phyloP scores from a whole-genome alignment of 352 stramenopile genomes.

The Globisporangium recalcitrans region DNA sequence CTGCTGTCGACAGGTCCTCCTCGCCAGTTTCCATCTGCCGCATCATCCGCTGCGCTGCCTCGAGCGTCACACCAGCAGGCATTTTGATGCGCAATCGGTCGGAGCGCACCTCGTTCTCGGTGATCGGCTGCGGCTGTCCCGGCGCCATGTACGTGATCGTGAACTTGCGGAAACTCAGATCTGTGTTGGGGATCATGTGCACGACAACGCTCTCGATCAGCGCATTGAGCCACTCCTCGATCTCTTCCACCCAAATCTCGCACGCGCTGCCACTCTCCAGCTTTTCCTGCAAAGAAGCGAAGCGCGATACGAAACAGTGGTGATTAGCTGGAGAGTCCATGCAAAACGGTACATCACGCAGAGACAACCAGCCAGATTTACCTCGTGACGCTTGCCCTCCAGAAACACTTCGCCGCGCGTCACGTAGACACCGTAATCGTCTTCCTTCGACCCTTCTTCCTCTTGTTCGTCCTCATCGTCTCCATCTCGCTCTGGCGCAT shows the following conservation, averaged over 20 bases:
- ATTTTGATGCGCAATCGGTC: slow-evolving; percentile 70
- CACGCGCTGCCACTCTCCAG: slow-evolving; percentile 64
- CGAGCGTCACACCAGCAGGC: slow-evolving; percentile 53
- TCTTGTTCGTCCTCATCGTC: slow-evolving; percentile 18
- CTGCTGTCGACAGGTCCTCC: slow-evolving; percentile 11
- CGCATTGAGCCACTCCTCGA: slow-evolving; percentile 70
- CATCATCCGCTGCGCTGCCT: slow-evolving; percentile 62
- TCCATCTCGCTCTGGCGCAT: not conserved
- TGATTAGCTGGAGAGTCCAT: not conserved
- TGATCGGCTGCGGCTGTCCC: slow-evolving; percentile 28
- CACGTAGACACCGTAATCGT: slow-evolving; percentile 67
- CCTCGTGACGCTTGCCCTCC: slow-evolving; percentile 72
- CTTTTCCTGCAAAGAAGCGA: slow-evolving; percentile 23
- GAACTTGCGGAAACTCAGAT: slow-evolving; percentile 51
- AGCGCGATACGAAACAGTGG: not conserved
- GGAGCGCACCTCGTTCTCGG: slow-evolving; percentile 40
- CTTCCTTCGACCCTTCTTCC: slow-evolving; percentile 33
- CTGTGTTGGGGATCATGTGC: slow-evolving; percentile 64
- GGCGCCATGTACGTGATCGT: slow-evolving; percentile 64
- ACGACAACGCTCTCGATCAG: slow-evolving; percentile 60
- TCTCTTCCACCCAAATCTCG: slow-evolving; percentile 76
- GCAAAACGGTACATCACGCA: not conserved
- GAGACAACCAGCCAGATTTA: slow-evolving; percentile 4
- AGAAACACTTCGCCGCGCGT: slow-evolving; percentile 70
- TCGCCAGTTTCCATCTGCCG: slow-evolving; percentile 33